Evolutionary conservation across 2,329 filamentous ascomycete species (phyloP).

Genomic region (Calonectria crousiana): DNA sequence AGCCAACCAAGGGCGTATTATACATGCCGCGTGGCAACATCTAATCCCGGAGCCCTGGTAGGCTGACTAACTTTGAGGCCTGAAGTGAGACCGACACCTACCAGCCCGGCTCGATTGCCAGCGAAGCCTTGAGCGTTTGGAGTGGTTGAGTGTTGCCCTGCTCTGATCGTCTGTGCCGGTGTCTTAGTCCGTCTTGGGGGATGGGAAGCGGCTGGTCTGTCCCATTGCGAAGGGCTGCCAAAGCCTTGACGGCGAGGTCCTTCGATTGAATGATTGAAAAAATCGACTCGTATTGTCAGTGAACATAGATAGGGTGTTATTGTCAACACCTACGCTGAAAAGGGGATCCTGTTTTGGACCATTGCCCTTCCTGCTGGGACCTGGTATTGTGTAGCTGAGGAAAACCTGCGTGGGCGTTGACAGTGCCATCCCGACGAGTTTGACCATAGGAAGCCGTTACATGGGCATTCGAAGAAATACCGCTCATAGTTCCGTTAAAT

Average conservation of each 20-base stretch:
- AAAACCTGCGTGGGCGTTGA: constrained; percentile 30
- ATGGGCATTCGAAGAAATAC: constrained; percentile 3
- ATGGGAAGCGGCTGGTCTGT: constrained; percentile 7
- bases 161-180: constrained; percentile 20
- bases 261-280: constrained; percentile 17
- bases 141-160: constrained; percentile 18
- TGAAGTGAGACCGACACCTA: constrained; percentile 46
- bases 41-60: constrained; percentile 29
- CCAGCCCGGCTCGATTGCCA: constrained; percentile 34
- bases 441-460: constrained; percentile 24
- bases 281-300: constrained; percentile 31
- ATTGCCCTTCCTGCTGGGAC: constrained; percentile 30
- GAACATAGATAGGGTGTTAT: too few relatives aligned
- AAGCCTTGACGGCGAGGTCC: constrained; percentile 25
- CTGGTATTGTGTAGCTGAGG: constrained; percentile 26
- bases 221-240: constrained; percentile 17
- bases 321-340: constrained; percentile 27
- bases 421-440: constrained; percentile 32
- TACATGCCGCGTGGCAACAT: constrained; percentile 26
- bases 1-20: constrained; percentile 9
- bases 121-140: constrained; percentile 34
- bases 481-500: constrained; percentile 17
- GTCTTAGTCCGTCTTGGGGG: constrained; percentile 22
- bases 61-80: constrained; percentile 48
- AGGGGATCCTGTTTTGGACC: constrained; percentile 30